A percentile compares a stretch with the other conserved stretches of the same genome.
phyloP scores from a whole-genome alignment of 2,329 filamentous ascomycete genomes.

The Aspergillus niger region DNA sequence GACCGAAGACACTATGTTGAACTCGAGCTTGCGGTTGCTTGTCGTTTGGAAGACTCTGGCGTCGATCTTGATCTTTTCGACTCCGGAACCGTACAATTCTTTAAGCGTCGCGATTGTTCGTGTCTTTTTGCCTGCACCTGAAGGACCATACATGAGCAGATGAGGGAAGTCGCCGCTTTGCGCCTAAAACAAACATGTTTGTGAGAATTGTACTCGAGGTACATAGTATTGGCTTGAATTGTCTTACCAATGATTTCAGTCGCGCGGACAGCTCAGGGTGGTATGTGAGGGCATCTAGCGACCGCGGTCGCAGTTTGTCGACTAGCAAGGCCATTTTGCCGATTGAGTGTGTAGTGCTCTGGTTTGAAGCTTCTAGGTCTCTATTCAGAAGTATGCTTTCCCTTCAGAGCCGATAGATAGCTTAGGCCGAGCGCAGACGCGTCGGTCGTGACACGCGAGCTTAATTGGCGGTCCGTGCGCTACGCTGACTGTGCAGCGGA shows the following conservation, averaged over 20 bases:
- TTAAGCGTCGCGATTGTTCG: constrained; percentile 93
- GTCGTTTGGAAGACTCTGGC: constrained; percentile 94
- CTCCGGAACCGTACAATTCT: constrained; percentile 90
- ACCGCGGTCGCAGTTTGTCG: constrained; percentile 61
- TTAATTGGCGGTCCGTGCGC: constrained; percentile 44
- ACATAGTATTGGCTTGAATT: neutral
- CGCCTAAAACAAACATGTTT: constrained; percentile 59
- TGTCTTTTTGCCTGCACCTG: constrained; percentile 96
- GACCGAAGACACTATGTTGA: constrained; percentile 96
- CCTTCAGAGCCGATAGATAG: constrained; percentile 8
- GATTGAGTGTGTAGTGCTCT: neutral
- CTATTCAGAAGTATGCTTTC: neutral
- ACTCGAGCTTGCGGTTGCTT: constrained; percentile 95
- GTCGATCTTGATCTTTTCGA: constrained; percentile 99
- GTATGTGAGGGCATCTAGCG: constrained; percentile 69
- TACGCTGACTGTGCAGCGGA: constrained; percentile 1
- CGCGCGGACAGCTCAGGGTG: constrained; percentile 86
- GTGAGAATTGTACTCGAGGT: constrained; percentile 7
- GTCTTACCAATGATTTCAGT: constrained; percentile 74
- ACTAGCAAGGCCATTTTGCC: constrained; percentile 63
- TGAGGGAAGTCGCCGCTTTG: constrained; percentile 98
- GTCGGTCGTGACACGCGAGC: constrained; percentile 38
- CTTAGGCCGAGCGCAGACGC: constrained; percentile 30
- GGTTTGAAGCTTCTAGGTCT: neutral
- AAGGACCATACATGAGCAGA: constrained; percentile 93